phyloP scores from a whole-genome alignment of 441 rosid species.

The Gossypium aridum region DNA sequence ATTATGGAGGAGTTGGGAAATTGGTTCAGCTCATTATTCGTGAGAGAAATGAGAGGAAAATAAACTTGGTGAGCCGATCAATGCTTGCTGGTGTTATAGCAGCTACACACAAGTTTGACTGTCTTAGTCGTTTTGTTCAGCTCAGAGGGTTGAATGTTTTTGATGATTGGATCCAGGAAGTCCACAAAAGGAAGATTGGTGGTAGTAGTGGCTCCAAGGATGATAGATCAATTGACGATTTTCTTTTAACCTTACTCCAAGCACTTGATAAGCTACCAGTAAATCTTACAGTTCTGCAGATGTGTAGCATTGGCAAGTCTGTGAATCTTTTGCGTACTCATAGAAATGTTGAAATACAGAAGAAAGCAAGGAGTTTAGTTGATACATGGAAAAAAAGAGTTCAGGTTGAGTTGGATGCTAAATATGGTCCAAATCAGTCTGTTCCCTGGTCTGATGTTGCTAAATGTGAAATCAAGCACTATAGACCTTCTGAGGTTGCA shows the following conservation, averaged over 20 bases:
- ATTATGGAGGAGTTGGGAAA: conserved; percentile 69
- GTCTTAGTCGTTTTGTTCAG: conserved; percentile 77
- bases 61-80: conserved; percentile 66
- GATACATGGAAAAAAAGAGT: conserved; percentile 98
- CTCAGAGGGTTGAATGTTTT: conserved; percentile 77
- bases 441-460: conserved; percentile 58
- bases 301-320: conserved; percentile 88
- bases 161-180: conserved; percentile 99
- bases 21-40: conserved; percentile 70
- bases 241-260: conserved; percentile 66
- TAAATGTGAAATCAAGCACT: conserved; percentile 50
- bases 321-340: conserved; percentile 84
- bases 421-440: conserved; percentile 55
- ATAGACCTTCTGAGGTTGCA: conserved; percentile 58
- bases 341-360: conserved; percentile 79
- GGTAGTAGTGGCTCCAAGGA: conserved; percentile 63
- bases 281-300: conserved; percentile 82
- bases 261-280: conserved; percentile 93
- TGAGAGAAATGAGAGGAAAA: conserved; percentile 62
- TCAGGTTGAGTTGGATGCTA: conserved; percentile 91
- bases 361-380: conserved; percentile 85
- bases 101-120: conserved; percentile 75
- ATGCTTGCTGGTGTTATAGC: conserved; percentile 77
- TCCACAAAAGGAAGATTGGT: conserved; percentile 81
- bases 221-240: conserved; percentile 72